Evolutionary conservation across 345 rosid genomes (phyloP).

Genomic region (Salix viminalis): DNA sequence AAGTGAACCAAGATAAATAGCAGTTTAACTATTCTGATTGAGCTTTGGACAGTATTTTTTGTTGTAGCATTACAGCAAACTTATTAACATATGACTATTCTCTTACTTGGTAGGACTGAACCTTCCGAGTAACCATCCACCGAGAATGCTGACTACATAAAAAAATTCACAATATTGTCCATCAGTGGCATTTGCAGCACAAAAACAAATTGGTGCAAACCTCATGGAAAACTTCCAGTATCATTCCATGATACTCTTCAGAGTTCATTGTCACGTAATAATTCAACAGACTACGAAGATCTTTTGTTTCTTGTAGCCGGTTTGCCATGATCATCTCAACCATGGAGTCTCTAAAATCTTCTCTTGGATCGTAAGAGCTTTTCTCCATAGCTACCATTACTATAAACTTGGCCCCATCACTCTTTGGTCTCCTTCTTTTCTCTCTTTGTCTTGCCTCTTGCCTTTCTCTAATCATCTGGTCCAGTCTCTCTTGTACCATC

Average conservation of each 20-base stretch:
- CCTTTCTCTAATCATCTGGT: conserved; percentile 67
- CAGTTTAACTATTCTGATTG: not conserved
- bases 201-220: conserved; percentile 69
- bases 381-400: conserved; percentile 90
- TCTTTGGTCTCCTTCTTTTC: conserved; percentile 28
- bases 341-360: conserved; percentile 80
- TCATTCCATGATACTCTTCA: conserved; percentile 48
- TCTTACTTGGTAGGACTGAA: not conserved
- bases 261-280: conserved; percentile 79
- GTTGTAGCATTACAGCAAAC: not conserved
- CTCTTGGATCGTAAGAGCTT: conserved; percentile 64
- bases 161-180: conserved; percentile 5
- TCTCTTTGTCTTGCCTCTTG: conserved; percentile 34
- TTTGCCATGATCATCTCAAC: conserved; percentile 68
- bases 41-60: not conserved
- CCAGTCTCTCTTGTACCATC: conserved; percentile 83
- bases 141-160: not conserved
- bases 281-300: conserved; percentile 72
- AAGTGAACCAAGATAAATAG: not conserved
- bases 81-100: no score
- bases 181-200: conserved; percentile 43
- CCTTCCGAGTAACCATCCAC: not conserved
- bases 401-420: conserved; percentile 46
- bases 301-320: conserved; percentile 52
- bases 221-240: conserved; percentile 74